Evolutionary conservation across 352 stramenopile genomes (phyloP).

Genomic region (Globisporangium middletonii): DNA sequence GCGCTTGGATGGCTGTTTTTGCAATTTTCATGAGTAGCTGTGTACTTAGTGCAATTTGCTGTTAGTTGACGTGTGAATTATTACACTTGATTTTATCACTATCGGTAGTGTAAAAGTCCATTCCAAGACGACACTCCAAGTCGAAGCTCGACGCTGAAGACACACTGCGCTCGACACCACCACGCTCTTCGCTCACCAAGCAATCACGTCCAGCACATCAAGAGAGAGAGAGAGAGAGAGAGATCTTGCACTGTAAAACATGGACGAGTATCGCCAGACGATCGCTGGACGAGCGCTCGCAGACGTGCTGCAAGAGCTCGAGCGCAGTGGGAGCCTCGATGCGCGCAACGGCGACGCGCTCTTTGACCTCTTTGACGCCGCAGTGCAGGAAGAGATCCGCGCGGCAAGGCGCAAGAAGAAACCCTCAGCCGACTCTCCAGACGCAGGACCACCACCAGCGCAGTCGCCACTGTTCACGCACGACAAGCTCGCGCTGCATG

Average conservation of each 20-base stretch:
- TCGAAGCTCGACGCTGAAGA: too few species aligned
- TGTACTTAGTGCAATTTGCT: too few species aligned
- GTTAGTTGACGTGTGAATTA: too few species aligned
- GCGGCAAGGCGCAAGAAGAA: background rate
- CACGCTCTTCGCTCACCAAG: too few species aligned
- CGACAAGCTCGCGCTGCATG: constrained; percentile 32
- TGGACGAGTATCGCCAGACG: constrained; percentile 63
- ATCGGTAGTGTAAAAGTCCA: too few species aligned
- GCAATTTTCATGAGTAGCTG: too few species aligned
- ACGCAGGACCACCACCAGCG: background rate
- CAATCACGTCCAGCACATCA: background rate
- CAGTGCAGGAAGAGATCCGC: constrained; percentile 26
- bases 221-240: too few species aligned
- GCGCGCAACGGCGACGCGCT: constrained; percentile 31
- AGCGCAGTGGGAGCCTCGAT: constrained; percentile 17
- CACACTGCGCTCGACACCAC: too few species aligned
- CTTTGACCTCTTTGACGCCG: constrained; percentile 53
- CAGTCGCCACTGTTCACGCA: constrained; percentile 33
- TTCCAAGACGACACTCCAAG: too few species aligned
- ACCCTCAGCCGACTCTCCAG: background rate
- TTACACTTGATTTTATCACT: too few species aligned
- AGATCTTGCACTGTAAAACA: constrained; percentile 6
- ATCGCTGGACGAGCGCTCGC: constrained; percentile 54
- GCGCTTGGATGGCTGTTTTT: too few species aligned
- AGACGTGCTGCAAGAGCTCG: constrained; percentile 53